phyloP scores from a whole-genome alignment of 2,329 filamentous ascomycete species.

The Pseudogymnoascus sp. region DNA sequence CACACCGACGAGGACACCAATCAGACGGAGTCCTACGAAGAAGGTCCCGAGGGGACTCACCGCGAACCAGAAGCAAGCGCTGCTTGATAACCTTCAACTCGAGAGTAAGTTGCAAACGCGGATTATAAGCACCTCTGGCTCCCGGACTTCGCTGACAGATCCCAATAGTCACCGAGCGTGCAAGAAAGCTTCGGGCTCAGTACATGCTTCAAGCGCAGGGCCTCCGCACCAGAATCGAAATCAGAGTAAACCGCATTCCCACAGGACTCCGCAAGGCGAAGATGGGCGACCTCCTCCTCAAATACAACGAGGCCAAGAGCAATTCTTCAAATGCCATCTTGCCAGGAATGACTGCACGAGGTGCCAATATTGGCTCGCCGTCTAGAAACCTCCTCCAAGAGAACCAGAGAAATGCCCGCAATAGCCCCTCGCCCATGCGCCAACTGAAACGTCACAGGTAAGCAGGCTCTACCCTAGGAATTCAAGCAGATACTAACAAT shows the following conservation, averaged over 20 bases:
- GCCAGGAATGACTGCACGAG: conserved; percentile 3
- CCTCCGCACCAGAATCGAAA: conserved; percentile 77
- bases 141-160: conserved; percentile 18
- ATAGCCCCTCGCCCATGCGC: conserved; percentile 24
- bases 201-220: conserved; percentile 84
- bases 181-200: conserved; percentile 78
- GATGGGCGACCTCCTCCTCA: conserved; percentile 64
- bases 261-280: conserved; percentile 67
- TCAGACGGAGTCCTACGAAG: conserved; percentile 52
- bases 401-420: conserved; percentile 18
- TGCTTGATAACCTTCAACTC: conserved; percentile 83
- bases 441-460: conserved; percentile 47
- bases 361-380: conserved; percentile 17
- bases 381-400: conserved; percentile 22
- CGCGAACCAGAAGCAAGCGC: conserved; percentile 68
- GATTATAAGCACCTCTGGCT: conserved; percentile 10
- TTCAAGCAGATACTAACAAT: conserved; percentile 19
- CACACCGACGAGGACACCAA: conserved; percentile 28
- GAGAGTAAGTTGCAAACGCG: conserved; percentile 55
- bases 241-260: conserved; percentile 89
- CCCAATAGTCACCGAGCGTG: conserved; percentile 69
- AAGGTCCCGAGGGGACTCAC: conserved; percentile 56
- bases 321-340: conserved; percentile 13
- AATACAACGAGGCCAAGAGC: conserved; percentile 19
- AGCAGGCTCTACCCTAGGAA: conserved; percentile 22